Base-by-base conservation (phyloP, 129 eudicot genomes). In the Lactuca sativa region DNA sequence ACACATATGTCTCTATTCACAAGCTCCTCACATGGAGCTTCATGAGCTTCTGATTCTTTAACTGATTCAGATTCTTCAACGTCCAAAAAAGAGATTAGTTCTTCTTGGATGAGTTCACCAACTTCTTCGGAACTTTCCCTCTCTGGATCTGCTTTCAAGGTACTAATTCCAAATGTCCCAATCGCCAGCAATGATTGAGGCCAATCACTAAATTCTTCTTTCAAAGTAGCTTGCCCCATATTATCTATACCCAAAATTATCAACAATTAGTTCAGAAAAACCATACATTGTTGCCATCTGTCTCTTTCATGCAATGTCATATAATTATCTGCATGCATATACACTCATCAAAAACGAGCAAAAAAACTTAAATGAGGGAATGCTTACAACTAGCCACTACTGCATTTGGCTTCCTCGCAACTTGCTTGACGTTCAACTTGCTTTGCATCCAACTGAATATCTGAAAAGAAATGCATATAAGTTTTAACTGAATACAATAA, bases 121-220 rank as follows among this genome's bases (percentile, higher is more conserved):
- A 10, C 15, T 47, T 47, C 59, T 80, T 74, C 52, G 9, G 11
- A 3, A 8, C 3, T 37, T 52, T 41, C 49, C 14, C 59, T 81
- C 17, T 75, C 79, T 54, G 49, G 56, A 65, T 78, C 78, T 68
- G 77, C 55, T 78, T 74, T 85, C 67, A 66, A 56, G 21, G 16
- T 76, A 54, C 44, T 84, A 52, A 64, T 82, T 14, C 96, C 96
- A 36, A 91, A 85, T 69, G 97, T 91, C 5, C 97, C 97, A 37
- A 91, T 88, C 30, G 97, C 69, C n/a, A 91, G 81, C 15, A 88
- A 51, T 40, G 83, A 90, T 47, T 81, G 78, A 70, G 96, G 97
- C 97, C 96, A 88, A 66, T 91, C 97, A 72, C 82, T 82, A 78
- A 84, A 86, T 64, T 91, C 97, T 72, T 91, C 95, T 16, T 82